Base-by-base conservation (phyloP, 1,284 basidiomycete genomes). In the Ceratobasidium sp. region DNA sequence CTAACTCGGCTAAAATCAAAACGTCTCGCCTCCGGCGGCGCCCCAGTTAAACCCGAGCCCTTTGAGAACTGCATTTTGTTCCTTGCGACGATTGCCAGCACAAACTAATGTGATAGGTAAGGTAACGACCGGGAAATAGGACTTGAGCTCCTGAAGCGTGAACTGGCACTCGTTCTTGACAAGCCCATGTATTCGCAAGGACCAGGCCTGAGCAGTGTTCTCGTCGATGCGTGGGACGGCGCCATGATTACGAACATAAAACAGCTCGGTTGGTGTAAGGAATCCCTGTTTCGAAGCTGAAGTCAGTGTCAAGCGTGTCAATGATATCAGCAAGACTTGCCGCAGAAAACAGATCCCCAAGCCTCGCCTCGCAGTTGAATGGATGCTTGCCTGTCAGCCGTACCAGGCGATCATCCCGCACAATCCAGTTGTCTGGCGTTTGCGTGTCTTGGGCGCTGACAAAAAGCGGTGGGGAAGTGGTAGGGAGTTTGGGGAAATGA, bases 201-300 rank as follows among this genome's bases (percentile, higher is more conserved):
- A 83, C 89, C 89, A 91, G 18, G 81, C 77, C 2, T 77, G 77
- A 5, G 83, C 81, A 23, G 79, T 78, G 11, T 83, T 79, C 2
- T 79, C 79, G 23, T 83, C 80, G 23, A 90, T 81, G 21, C 80
- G 78, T 0, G 90, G 90, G 1, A 89, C 88, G 1, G 88, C 85
- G n/a, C 90, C 90, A 77, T 91, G 90, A 75, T 87, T 89, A 23
- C 90, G 85, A 21, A 91, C 89, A 77, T 86, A 91, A 79, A 89
- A 88, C n/a, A 91, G 82, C 73, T 86, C 83, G 47, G 84, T 84
- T 0, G 89, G 87, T 0, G 89, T 91, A 58, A 91, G 77, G 78
- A 91, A 91, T 21, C 90, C 87, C 79, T 84, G 43, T 4, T 38
- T 52, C 16, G n/a, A 13, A 30, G 30, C 5, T n/a, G 28, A 41